A percentile compares a stretch with the other conserved stretches of the same genome.
Conservation (phyloP, 2,329 filamentous ascomycete genomes). For the Fusarium nodosum region DNA sequence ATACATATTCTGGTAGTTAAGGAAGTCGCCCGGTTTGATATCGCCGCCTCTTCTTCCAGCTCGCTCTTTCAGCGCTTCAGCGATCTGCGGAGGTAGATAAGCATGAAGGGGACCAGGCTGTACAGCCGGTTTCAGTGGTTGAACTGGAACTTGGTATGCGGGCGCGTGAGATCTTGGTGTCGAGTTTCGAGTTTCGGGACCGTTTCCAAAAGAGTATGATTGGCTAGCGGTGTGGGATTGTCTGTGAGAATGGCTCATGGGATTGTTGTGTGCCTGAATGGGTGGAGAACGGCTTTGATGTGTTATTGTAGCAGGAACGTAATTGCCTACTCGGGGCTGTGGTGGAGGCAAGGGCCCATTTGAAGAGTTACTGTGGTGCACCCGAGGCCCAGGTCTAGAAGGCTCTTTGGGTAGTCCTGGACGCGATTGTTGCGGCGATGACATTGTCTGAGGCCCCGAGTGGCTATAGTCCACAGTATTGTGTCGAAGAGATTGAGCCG, state of each 20-base stretch:
- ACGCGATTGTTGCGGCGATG: not conserved
- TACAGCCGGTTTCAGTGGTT: too few species aligned
- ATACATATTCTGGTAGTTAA: conserved; percentile 14
- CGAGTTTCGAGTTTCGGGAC: not conserved
- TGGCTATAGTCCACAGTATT: not conserved
- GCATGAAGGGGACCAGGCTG: not conserved
- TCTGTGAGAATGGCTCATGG: not conserved
- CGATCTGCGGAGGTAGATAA: conserved; percentile 6
- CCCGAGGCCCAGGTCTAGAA: not conserved
- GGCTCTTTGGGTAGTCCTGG: not conserved
- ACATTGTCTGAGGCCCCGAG: not conserved
- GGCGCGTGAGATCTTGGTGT: conserved; percentile 8
- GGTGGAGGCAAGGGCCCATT: conserved; percentile 3
- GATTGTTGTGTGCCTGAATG: not conserved
- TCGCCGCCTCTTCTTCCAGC: not conserved
- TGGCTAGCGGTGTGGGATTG: conserved; percentile 1
- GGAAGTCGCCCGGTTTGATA: conserved; percentile 5
- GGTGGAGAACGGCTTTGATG: not conserved
- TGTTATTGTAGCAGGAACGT: not conserved
- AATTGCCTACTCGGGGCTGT: not conserved
- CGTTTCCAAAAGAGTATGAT: not conserved
- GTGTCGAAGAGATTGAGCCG: not conserved
- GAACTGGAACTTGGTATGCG: not conserved
- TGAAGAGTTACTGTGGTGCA: not conserved
- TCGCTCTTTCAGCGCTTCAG: not conserved